Conservation (phyloP, 2,329 filamentous ascomycete genomes). For the Fusarium mangiferae region DNA sequence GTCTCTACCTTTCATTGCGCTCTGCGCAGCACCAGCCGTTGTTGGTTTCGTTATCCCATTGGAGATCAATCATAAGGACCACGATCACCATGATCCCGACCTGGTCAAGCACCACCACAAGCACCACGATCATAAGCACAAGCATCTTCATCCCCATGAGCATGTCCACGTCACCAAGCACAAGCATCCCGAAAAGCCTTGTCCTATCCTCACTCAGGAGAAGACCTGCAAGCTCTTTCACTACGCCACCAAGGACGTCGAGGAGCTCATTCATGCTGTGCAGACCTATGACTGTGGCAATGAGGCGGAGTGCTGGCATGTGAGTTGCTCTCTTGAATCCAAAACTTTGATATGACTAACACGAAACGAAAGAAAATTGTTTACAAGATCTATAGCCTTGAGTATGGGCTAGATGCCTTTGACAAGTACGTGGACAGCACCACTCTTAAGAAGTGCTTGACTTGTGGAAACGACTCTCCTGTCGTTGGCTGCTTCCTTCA, state of each 20-base stretch:
- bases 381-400: constrained; percentile 41
- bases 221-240: constrained; percentile 40
- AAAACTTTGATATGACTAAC: constrained; percentile 9
- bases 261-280: constrained; percentile 36
- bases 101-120: constrained; percentile 19
- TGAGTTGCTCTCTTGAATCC: not conserved
- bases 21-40: constrained; percentile 34
- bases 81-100: constrained; percentile 17
- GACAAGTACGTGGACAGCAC: constrained; percentile 44
- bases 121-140: constrained; percentile 20
- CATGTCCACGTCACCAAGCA: constrained; percentile 25
- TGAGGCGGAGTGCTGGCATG: constrained; percentile 42
- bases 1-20: constrained; percentile 32
- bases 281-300: constrained; percentile 30
- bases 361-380: constrained; percentile 26
- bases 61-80: constrained; percentile 3
- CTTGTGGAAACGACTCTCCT: constrained; percentile 37
- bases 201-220: constrained; percentile 34
- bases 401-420: constrained; percentile 43
- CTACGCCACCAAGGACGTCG: constrained; percentile 37
- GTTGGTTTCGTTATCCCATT: constrained; percentile 9
- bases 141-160: constrained; percentile 26
- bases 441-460: constrained; percentile 40
- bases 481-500: constrained; percentile 43
- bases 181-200: constrained; percentile 30